Conservation (phyloP, 2,329 filamentous ascomycete species). For the Pestalotiopsis sp. region DNA sequence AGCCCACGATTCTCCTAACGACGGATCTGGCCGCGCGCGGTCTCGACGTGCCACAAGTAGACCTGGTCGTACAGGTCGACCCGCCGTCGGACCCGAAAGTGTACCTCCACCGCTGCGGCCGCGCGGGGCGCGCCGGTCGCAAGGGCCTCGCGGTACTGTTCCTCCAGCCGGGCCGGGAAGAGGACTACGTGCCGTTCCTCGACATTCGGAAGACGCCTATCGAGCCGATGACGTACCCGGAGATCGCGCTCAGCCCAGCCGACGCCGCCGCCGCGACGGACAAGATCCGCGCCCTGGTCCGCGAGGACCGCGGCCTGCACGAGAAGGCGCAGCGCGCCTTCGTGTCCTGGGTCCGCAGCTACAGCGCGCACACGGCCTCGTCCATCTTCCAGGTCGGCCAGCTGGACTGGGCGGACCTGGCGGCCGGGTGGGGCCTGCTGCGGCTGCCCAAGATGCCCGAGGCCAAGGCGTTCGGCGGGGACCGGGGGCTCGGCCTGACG, state of each 20-base stretch:
- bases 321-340: constrained; percentile 92
- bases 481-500: constrained; percentile 62
- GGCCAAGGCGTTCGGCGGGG: constrained; percentile 71
- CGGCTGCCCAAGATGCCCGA: constrained; percentile 94
- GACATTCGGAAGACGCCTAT: constrained; percentile 87
- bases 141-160: constrained; percentile 85
- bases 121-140: constrained; percentile 86
- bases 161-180: constrained; percentile 81
- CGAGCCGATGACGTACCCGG: constrained; percentile 58
- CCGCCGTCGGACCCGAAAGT: constrained; percentile 84
- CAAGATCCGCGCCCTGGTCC: constrained; percentile 61
- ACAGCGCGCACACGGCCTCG: constrained; percentile 85
- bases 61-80: constrained; percentile 88
- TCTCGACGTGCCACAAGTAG: constrained; percentile 88
- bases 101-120: constrained; percentile 90
- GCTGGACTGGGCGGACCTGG: constrained; percentile 83
- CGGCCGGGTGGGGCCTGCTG: constrained; percentile 81
- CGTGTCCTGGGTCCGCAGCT: constrained; percentile 89
- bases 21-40: constrained; percentile 91
- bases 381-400: constrained; percentile 87
- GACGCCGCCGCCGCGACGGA: constrained; percentile 61
- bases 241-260: constrained; percentile 56
- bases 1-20: constrained; percentile 81
- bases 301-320: constrained; percentile 60
- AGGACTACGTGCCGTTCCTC: constrained; percentile 87